A percentile compares a stretch with the other conserved stretches of the same genome.
phyloP scores from a whole-genome alignment of 2,329 filamentous ascomycete species.

The Rhynchosporium secalis region DNA sequence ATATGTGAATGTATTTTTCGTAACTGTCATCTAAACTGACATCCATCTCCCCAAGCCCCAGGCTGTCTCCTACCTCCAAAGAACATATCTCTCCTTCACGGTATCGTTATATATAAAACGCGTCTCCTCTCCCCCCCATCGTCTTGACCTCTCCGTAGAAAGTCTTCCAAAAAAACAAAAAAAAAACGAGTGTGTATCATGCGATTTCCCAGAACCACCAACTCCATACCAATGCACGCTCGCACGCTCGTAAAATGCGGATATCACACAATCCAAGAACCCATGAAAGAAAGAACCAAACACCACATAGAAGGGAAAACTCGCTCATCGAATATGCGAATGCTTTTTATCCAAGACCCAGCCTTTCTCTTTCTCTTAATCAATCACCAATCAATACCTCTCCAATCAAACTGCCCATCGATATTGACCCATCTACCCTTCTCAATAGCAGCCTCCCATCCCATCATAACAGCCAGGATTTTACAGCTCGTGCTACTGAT shows the following conservation, averaged over 20 bases:
- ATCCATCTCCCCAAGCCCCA: background rate
- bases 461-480: constrained; percentile 81
- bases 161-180: background rate
- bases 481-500: constrained; percentile 73
- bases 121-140: background rate
- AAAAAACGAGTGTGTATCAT: constrained; percentile 1
- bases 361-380: no score
- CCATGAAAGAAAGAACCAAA: constrained; percentile 2
- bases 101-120: constrained; percentile 1
- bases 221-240: constrained; percentile 6
- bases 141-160: no score
- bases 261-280: constrained; percentile 3
- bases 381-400: constrained; percentile 40
- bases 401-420: constrained; percentile 70
- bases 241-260: background rate
- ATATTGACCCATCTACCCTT: constrained; percentile 72
- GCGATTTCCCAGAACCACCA: constrained; percentile 1
- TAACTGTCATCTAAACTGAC: background rate
- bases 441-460: constrained; percentile 69
- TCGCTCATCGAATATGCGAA: background rate
- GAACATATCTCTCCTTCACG: background rate
- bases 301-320: background rate
- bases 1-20: background rate
- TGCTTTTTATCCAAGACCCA: background rate
- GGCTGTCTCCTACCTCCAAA: background rate